phyloP scores from a whole-genome alignment of 495 filamentous ascomycete genomes.

The Hyaloscypha finlandica region DNA sequence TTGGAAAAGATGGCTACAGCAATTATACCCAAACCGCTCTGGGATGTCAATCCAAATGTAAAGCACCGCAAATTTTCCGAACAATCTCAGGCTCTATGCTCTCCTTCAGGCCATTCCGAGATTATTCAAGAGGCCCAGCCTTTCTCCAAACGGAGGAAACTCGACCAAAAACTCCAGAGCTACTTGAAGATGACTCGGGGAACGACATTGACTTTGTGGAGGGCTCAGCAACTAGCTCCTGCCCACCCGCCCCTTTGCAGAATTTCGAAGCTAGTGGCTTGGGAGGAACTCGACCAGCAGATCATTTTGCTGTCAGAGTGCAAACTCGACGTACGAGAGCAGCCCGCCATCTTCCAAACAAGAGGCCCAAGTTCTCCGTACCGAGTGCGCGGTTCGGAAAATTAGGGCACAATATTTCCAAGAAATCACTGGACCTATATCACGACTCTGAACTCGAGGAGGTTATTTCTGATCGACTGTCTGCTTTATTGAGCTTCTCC shows the following conservation, averaged over 20 bases:
- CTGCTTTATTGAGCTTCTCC: neutral
- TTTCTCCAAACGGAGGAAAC: conserved; percentile 29
- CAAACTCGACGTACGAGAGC: conserved; percentile 45
- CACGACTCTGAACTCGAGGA: conserved; percentile 31
- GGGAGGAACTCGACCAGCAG: conserved; percentile 63
- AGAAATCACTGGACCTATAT: conserved; percentile 6
- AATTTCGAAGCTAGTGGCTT: conserved; percentile 64
- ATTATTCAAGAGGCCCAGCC: conserved; percentile 24
- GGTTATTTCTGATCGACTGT: conserved; percentile 35
- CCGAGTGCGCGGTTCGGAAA: conserved; percentile 1
- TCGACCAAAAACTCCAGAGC: conserved; percentile 13
- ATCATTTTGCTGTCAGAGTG: conserved; percentile 65
- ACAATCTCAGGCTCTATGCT: conserved; percentile 47
- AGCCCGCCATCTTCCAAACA: conserved; percentile 21
- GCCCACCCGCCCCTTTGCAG: conserved; percentile 22
- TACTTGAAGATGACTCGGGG: conserved; percentile 35
- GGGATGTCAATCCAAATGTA: conserved; percentile 10
- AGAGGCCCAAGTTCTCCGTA: conserved; percentile 14
- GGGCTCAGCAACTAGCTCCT: conserved; percentile 32
- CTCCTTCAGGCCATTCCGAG: conserved; percentile 44
- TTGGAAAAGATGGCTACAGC: conserved; percentile 32
- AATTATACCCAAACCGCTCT: conserved; percentile 30
- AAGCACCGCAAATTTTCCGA: conserved; percentile 23
- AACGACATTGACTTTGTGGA: conserved; percentile 32
- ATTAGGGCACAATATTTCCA: conserved; percentile 23